phyloP scores from a whole-genome alignment of 805 yeast genomes.

The Yueomyces sp. region DNA sequence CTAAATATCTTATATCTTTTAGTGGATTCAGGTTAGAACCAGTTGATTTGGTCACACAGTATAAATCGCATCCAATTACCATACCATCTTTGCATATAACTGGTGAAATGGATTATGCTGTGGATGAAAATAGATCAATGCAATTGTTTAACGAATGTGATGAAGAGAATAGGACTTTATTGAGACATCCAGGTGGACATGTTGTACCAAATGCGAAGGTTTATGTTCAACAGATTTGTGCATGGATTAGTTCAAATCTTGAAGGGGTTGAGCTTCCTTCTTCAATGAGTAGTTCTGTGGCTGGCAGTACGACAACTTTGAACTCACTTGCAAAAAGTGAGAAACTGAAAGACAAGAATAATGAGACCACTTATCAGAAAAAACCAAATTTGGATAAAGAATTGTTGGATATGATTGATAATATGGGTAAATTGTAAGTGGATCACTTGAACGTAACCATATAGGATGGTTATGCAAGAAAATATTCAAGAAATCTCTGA shows the following conservation, averaged over 20 bases:
- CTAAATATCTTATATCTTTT: constrained; percentile 62
- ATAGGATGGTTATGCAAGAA: too few species aligned
- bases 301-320: not conserved
- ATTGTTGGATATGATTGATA: constrained; percentile 27
- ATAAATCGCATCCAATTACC: constrained; percentile 9
- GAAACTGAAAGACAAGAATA: not conserved
- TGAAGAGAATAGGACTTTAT: constrained; percentile 28
- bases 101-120: constrained; percentile 85
- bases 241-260: constrained; percentile 19
- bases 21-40: constrained; percentile 42
- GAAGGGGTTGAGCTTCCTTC: not conserved
- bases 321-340: not conserved
- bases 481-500: too few species aligned
- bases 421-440: constrained; percentile 24
- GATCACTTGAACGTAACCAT: too few species aligned
- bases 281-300: not conserved
- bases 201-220: constrained; percentile 78
- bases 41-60: constrained; percentile 8
- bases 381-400: constrained; percentile 22
- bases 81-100: constrained; percentile 51
- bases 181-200: constrained; percentile 92
- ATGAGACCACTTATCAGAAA: not conserved
- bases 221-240: constrained; percentile 22
- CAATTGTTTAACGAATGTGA: constrained; percentile 40
- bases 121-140: constrained; percentile 54